These are phyloP conservation scores for Aspergillus oerlinghausenensis DNA, from an alignment of 2,329 filamentous ascomycete species.

Conservation along the genomic window DNA sequence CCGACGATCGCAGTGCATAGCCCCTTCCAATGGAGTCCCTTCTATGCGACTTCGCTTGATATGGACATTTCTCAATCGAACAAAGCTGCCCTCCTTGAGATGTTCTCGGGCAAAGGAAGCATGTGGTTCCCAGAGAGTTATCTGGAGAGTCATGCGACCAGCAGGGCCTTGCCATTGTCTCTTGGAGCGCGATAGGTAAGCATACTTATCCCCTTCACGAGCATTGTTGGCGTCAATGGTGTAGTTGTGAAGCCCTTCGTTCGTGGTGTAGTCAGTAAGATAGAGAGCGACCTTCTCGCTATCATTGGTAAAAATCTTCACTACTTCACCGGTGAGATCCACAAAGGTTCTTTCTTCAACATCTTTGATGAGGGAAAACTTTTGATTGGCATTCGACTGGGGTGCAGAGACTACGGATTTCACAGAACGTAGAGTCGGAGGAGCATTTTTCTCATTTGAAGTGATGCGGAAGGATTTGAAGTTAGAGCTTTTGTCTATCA, in stretches of 20 bases:
- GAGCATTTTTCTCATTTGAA: neutral
- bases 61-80: slow-evolving; percentile 68
- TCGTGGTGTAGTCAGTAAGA: slow-evolving; percentile 77
- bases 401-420: slow-evolving; percentile 7
- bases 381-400: slow-evolving; percentile 6
- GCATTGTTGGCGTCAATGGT: slow-evolving; percentile 32
- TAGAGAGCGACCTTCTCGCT: slow-evolving; percentile 58
- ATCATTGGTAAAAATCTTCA: slow-evolving; percentile 49
- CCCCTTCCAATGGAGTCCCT: slow-evolving; percentile 62
- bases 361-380: slow-evolving; percentile 62
- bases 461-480: slow-evolving; percentile 9
- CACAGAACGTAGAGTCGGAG: slow-evolving; percentile 1
- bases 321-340: slow-evolving; percentile 68
- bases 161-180: slow-evolving; percentile 66
- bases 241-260: slow-evolving; percentile 59
- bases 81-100: slow-evolving; percentile 57
- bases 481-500: slow-evolving; percentile 20
- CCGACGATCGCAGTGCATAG: slow-evolving; percentile 58
- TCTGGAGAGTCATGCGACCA: slow-evolving; percentile 65
- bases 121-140: slow-evolving; percentile 69
- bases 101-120: slow-evolving; percentile 52
- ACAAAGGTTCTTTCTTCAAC: slow-evolving; percentile 54
- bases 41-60: slow-evolving; percentile 55
- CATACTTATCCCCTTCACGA: slow-evolving; percentile 52
- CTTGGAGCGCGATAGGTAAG: slow-evolving; percentile 45